phyloP scores from a whole-genome alignment of 805 yeast genomes.

The Metschnikowia kunwiensis region DNA sequence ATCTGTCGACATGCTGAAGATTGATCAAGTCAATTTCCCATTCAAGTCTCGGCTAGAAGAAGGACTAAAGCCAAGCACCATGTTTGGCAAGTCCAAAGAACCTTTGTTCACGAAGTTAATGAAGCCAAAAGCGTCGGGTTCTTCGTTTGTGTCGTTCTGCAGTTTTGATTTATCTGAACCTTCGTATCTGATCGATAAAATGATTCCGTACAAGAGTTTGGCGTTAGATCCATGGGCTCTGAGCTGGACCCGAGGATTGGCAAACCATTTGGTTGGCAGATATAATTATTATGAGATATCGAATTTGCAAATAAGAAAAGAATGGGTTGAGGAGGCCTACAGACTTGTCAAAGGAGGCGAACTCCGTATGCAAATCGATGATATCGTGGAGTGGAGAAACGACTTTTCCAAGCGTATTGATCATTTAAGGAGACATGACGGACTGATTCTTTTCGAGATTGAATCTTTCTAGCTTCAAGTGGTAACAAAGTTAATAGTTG shows the following conservation, averaged over 20 bases:
- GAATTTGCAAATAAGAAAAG: constrained; percentile 24
- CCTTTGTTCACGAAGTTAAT: constrained; percentile 33
- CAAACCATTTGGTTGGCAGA: constrained; percentile 26
- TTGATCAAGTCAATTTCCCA: constrained; percentile 33
- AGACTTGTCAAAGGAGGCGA: constrained; percentile 24
- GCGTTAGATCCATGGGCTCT: constrained; percentile 34
- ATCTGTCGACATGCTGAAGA: constrained; percentile 25
- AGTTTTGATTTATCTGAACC: constrained; percentile 29
- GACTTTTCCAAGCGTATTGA: constrained; percentile 29
- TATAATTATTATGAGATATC: constrained; percentile 38
- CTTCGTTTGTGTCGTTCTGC: constrained; percentile 37
- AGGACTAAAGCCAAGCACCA: constrained; percentile 10
- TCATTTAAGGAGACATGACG: constrained; percentile 28
- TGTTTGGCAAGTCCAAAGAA: constrained; percentile 30
- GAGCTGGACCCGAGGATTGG: constrained; percentile 33
- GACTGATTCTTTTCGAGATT: constrained; percentile 33
- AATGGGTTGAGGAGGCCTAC: constrained; percentile 37
- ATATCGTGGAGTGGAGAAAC: constrained; percentile 38
- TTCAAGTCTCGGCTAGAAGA: constrained; percentile 19
- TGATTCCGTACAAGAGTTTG: constrained; percentile 19
- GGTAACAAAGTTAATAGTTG: no score
- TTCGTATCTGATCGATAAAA: constrained; percentile 32
- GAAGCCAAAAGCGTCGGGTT: constrained; percentile 35
- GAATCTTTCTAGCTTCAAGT: constrained; percentile 38
- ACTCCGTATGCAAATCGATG: constrained; percentile 31